Evolutionary conservation across 371 early-diverging fungal species (phyloP).

Genomic region (Mortierella polycephala): DNA sequence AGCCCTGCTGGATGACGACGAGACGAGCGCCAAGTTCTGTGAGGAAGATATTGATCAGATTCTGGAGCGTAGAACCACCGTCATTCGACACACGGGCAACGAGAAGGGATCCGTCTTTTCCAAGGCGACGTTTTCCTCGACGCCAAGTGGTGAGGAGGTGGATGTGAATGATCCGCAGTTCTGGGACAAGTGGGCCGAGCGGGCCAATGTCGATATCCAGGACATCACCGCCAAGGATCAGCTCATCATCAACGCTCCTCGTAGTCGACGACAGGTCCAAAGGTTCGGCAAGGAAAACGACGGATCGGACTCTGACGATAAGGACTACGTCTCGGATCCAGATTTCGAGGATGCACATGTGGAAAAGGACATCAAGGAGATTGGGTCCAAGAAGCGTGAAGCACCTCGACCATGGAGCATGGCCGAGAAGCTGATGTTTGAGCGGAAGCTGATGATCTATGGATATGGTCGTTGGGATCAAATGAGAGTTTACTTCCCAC

Average conservation of each 20-base stretch:
- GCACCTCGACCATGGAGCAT: conserved; percentile 74
- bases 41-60: conserved; percentile 98
- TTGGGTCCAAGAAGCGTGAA: conserved; percentile 46
- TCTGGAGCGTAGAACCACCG: conserved; percentile 89
- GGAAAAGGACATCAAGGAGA: conserved; percentile 33
- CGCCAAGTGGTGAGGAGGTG: conserved; percentile 69
- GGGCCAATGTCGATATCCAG: conserved; percentile 77
- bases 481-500: conserved; percentile 67
- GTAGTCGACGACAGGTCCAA: conserved; percentile 71
- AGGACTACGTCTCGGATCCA: conserved; percentile 41
- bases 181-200: conserved; percentile 96
- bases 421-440: conserved; percentile 81
- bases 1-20: conserved; percentile 90
- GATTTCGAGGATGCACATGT: conserved; percentile 39
- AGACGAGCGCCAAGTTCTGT: conserved; percentile 82
- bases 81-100: conserved; percentile 85
- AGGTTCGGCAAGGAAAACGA: conserved; percentile 58
- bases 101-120: conserved; percentile 89
- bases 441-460: conserved; percentile 85
- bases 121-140: conserved; percentile 89
- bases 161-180: conserved; percentile 97
- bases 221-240: conserved; percentile 64
- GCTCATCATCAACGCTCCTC: conserved; percentile 75
- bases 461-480: conserved; percentile 84
- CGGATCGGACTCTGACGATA: conserved; percentile 52